These are phyloP conservation scores for Lentinus tigrinus DNA, from an alignment of 768 basidiomycete species.

Conservation along the genomic window DNA sequence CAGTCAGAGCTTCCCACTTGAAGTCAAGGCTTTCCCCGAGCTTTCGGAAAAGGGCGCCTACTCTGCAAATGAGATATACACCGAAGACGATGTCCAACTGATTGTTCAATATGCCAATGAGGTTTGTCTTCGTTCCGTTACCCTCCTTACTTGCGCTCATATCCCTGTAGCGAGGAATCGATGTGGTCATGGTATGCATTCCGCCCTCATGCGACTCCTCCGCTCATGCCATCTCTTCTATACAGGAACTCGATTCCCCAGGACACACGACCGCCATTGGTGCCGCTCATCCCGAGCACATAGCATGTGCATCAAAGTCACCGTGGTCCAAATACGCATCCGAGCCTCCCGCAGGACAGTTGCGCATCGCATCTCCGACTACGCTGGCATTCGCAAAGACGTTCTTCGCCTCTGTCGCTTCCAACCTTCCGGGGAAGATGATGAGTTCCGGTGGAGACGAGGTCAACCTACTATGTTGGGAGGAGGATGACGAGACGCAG, in stretches of 20 bases:
- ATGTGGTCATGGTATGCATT: slow-evolving; percentile 51
- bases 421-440: slow-evolving; percentile 53
- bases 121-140: slow-evolving; percentile 40
- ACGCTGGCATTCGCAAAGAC: slow-evolving; percentile 58
- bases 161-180: slow-evolving; percentile 60
- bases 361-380: slow-evolving; percentile 63
- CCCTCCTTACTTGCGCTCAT: background rate
- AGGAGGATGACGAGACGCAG: slow-evolving; percentile 58
- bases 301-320: slow-evolving; percentile 60
- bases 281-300: slow-evolving; percentile 64
- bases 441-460: slow-evolving; percentile 86
- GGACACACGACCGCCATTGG: slow-evolving; percentile 75
- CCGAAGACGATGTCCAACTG: slow-evolving; percentile 50
- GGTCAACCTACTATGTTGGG: slow-evolving; percentile 67
- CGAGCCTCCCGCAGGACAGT: slow-evolving; percentile 81
- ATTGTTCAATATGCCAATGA: slow-evolving; percentile 68
- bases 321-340: slow-evolving; percentile 64
- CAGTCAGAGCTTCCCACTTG: slow-evolving; percentile 77
- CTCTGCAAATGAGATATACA: slow-evolving; percentile 52
- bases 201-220: too few relatives aligned
- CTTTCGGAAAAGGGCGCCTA: slow-evolving; percentile 70
- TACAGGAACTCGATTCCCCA: slow-evolving; percentile 80
- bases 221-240: background rate
- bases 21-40: slow-evolving; percentile 57
- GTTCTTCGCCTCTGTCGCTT: slow-evolving; percentile 53